Percentiles rank a stretch among this genome's conserved stretches.
Conservation (phyloP, 2,329 filamentous ascomycete species). For the Grosmannia huntii region DNA sequence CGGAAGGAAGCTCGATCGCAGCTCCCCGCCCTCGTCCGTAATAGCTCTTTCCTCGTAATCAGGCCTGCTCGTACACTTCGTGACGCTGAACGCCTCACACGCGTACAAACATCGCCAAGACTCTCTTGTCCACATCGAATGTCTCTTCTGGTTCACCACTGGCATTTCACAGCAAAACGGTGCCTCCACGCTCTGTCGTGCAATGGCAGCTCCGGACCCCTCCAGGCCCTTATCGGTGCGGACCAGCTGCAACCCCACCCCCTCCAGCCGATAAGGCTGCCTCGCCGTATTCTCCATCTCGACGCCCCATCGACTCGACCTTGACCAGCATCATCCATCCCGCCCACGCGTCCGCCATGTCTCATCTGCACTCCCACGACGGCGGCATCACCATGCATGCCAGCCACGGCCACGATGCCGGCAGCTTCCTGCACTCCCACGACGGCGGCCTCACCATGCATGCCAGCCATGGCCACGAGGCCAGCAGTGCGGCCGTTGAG, state of each 20-base stretch:
- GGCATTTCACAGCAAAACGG: no score
- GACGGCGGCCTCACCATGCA: conserved; percentile 26
- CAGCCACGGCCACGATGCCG: conserved; percentile 31
- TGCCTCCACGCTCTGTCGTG: no score
- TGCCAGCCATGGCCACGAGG: conserved; percentile 33
- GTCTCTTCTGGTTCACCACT: no score
- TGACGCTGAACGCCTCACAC: no score
- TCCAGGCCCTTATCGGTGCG: neutral
- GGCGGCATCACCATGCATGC: conserved; percentile 22
- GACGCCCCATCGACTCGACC: neutral
- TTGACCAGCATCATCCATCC: neutral
- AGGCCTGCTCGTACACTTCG: no score
- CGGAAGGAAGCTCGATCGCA: conserved; percentile 1
- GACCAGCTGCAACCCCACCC: neutral
- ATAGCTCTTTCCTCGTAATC: no score
- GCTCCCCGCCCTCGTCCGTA: neutral
- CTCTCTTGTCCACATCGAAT: neutral
- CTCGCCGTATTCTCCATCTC: neutral
- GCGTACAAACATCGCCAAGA: neutral
- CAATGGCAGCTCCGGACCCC: neutral
- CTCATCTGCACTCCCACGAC: conserved; percentile 32
- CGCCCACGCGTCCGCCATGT: conserved; percentile 1
- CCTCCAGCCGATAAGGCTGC: neutral
- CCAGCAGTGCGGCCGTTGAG: conserved; percentile 41
- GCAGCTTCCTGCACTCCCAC: conserved; percentile 30